Base-by-base conservation (phyloP, 2,329 filamentous ascomycete genomes). In the Allantophomopsis lycopodina region DNA sequence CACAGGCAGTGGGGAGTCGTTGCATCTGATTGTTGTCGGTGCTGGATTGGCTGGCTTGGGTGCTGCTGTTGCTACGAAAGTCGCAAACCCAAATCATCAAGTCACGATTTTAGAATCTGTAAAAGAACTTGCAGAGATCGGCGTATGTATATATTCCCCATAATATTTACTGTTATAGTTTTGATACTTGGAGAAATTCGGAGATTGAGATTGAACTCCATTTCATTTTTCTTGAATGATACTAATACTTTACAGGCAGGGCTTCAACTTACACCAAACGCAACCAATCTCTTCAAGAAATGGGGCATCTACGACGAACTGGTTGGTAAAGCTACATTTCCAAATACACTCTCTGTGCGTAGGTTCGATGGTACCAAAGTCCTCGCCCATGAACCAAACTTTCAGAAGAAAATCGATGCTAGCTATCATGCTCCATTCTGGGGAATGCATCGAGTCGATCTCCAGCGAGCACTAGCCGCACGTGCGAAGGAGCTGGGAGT, bases 271-370 rank as follows among this genome's bases (percentile, higher is more conserved):
- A 53, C 52, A 12, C 53, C 53, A 10, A 55, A 55, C 31, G 47
- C 48, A 38, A 52, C 50, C 1, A 46, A 49, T 2, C 47, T 54
- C 20, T 51, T 55, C 41, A 49, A 51, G 39, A 41, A 42, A 4
- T 55, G 52, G 51, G 49, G 47, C 6, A 47, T 55, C 16, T 48
- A 49, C 31, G 44, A 49, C 13, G n/a, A 14, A 16, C 41, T 54
- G 12, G 42, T 42, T 2, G 35, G 40, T 2, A 43, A 40, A 32
- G 49, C 69, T 5, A 49, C 52, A 3, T 48, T 46, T 35, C 74
- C 74, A 0, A 61, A 56, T 0, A 59, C 59, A 1, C 54, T 77
- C 1, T 60, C 63, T 2, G 66, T 79, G 5, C 65, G 68, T 41
- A 60, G 69, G 15, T 79, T 73, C 50, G 60, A 65, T 5, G 67